A percentile compares a stretch with the other conserved stretches of the same genome.
These are phyloP conservation scores for Saccharomycopsis sp. DNA, from an alignment of 805 yeast genomes.

Conservation along the genomic window DNA sequence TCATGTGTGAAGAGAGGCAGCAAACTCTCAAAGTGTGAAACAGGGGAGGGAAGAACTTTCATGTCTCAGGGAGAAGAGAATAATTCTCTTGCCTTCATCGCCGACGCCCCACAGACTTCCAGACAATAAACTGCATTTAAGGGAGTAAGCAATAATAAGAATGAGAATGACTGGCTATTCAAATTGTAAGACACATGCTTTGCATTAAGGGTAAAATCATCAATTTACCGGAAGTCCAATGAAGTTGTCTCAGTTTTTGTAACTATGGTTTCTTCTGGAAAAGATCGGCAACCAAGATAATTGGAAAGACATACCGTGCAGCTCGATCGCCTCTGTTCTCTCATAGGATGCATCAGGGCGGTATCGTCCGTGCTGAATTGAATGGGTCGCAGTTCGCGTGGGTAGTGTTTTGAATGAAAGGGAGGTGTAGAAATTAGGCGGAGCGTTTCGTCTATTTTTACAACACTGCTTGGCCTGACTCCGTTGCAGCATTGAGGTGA, in stretches of 20 bases:
- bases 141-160: not conserved
- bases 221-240: no score
- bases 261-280: not conserved
- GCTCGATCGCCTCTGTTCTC: not conserved
- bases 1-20: not conserved
- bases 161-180: no score
- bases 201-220: no score
- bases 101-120: no score
- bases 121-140: no score
- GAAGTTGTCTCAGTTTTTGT: no score
- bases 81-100: no score
- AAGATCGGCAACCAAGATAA: not conserved
- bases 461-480: no score
- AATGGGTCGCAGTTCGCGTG: not conserved
- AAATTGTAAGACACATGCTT: not conserved
- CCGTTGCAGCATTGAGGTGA: no score
- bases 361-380: no score
- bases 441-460: no score
- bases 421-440: not conserved
- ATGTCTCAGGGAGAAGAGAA: not conserved
- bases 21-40: not conserved
- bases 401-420: not conserved
- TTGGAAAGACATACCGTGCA: not conserved
- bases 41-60: not conserved
- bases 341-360: no score